Conservation (phyloP, 2,329 filamentous ascomycete species). For the Aspergillus cejpii region DNA sequence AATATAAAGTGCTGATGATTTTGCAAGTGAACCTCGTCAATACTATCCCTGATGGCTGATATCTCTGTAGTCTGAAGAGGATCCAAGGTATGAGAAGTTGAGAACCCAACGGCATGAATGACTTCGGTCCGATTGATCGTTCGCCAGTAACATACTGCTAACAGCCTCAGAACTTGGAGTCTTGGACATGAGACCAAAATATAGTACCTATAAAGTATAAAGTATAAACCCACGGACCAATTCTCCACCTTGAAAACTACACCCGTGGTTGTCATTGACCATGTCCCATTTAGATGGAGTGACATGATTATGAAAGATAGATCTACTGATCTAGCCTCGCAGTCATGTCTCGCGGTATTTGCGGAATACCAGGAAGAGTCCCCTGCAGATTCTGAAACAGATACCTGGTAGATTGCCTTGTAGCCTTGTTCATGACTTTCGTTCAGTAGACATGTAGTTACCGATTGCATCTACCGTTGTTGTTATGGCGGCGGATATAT, state of each 20-base stretch:
- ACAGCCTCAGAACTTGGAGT: too few relatives aligned
- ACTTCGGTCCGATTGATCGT: too few relatives aligned
- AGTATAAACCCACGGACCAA: not conserved
- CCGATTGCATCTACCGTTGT: too few relatives aligned
- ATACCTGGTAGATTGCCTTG: not conserved
- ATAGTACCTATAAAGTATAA: too few relatives aligned
- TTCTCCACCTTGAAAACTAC: not conserved
- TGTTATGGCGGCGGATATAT: too few relatives aligned
- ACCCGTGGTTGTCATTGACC: too few relatives aligned
- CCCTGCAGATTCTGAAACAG: slow-evolving; percentile 15
- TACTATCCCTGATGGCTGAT: not conserved
- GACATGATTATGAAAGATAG: not conserved
- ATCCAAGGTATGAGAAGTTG: not conserved
- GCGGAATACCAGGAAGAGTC: slow-evolving; percentile 2
- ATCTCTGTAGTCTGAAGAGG: not conserved
- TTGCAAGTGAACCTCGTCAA: not conserved
- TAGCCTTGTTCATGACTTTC: not conserved
- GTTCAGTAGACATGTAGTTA: not conserved
- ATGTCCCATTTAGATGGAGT: too few relatives aligned
- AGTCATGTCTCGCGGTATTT: not conserved
- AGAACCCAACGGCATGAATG: too few relatives aligned
- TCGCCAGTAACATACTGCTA: too few relatives aligned
- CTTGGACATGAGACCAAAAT: too few relatives aligned
- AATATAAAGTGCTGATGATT: not conserved
- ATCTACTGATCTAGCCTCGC: not conserved